Conservation (phyloP, 805 yeast species). For the Candida maesae region DNA sequence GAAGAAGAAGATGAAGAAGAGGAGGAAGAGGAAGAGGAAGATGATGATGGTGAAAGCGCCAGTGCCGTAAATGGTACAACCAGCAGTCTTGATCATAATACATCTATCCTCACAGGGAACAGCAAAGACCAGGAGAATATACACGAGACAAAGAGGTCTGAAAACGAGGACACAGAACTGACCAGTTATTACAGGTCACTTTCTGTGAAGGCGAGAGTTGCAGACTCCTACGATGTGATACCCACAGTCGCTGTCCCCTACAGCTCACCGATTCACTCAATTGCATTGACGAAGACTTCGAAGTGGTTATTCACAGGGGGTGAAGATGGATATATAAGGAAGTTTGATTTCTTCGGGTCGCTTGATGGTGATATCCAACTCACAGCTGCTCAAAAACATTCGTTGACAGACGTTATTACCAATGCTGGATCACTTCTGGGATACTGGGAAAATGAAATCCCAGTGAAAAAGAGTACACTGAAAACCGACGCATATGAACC, state of each 20-base stretch:
- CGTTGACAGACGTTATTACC: conserved; percentile 77
- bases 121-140: no score
- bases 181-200: conserved; percentile 31
- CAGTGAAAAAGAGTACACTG: conserved; percentile 45
- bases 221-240: conserved; percentile 61
- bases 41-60: conserved; percentile 1
- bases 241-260: conserved; percentile 91
- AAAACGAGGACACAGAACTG: background rate
- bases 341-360: conserved; percentile 81
- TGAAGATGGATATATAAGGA: conserved; percentile 89
- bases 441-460: conserved; percentile 97
- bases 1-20: conserved; percentile 8
- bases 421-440: conserved; percentile 80
- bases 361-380: conserved; percentile 83
- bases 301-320: conserved; percentile 93
- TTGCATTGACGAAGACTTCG: conserved; percentile 75
- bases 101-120: no score
- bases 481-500: conserved; percentile 43
- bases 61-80: no score
- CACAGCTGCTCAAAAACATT: conserved; percentile 89
- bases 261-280: conserved; percentile 68
- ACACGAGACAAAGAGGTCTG: background rate
- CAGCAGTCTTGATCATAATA: no score
- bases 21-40: conserved; percentile 6
- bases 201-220: conserved; percentile 42